Base-by-base conservation (phyloP, 1,284 basidiomycete species). In the Apiotrichum porosum region DNA sequence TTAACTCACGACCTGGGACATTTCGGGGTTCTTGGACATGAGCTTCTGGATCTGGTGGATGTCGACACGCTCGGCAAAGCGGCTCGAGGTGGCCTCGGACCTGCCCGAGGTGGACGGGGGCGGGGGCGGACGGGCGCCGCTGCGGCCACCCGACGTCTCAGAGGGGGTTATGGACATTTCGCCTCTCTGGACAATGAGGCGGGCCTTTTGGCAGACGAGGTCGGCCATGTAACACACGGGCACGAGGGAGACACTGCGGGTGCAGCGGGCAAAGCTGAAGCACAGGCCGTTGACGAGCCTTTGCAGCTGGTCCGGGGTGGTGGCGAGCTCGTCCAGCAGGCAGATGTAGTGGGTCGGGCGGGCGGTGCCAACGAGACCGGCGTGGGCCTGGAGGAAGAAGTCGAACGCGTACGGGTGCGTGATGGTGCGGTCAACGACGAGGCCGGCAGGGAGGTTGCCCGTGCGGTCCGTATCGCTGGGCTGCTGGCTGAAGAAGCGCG, bases 261-360 rank as follows among this genome's bases (percentile, higher is more conserved):
- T 74, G 3, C 74, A 72, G 6, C 75, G 64, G 6, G 66, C 66
- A 50, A 70, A 77, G 4, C 59, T 57, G 60, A 72, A 75, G 54
- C 65, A 73, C 5, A 77, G 59, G 18, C 61, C 60, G 55, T 73
- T 72, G 54, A 62, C 60, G 22, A 68, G 55, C 21, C 46, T 54
- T 47, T 73, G 69, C 51, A 71, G 60, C 19, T 57, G 39, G 58
- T 74, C 72, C 4, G 67, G 60, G 5, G 55, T 54, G 57, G 68
- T 72, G 22, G 41, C 47, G 47, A 61, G 66, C 24, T 69, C 67
- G 35, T 67, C 65, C 10, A 46, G 44, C 22, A 69, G 58, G 3
- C 62, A 61, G 32, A 68, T 51, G 38, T 76, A 76, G 51, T 76
- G 75, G n/a, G 75, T 74, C 0, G 76, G 75, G 8, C 70, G 61